phyloP scores from a whole-genome alignment of 257 asterid species.

The Scutellaria barbata region DNA sequence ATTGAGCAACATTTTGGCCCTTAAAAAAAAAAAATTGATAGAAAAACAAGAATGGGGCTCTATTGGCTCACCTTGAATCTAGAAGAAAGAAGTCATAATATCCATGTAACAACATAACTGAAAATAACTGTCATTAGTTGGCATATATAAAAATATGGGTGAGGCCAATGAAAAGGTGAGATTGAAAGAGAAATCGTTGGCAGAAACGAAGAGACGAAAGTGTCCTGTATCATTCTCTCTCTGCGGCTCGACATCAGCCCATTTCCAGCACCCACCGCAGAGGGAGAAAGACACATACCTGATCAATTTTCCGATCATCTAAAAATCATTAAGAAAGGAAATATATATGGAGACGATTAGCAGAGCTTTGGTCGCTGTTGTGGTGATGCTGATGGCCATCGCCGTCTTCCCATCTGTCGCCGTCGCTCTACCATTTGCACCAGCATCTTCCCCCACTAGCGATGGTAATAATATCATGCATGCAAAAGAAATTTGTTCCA shows the following conservation, averaged over 20 bases:
- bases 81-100: neutral
- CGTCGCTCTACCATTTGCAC: slow-evolving; percentile 32
- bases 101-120: slow-evolving; percentile 17
- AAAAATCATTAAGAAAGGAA: neutral
- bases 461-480: slow-evolving; percentile 37
- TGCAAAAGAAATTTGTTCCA: too few species aligned
- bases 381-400: slow-evolving; percentile 36
- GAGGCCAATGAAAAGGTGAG: neutral
- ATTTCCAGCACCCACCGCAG: slow-evolving; percentile 35
- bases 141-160: neutral
- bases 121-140: neutral
- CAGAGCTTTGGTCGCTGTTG: slow-evolving; percentile 38
- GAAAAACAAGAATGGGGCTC: too few species aligned
- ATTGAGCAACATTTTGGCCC: too few species aligned
- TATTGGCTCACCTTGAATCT: slow-evolving; percentile 15
- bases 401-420: slow-evolving; percentile 36
- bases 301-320: slow-evolving; percentile 14
- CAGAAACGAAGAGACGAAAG: slow-evolving; percentile 12
- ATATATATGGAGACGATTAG: slow-evolving; percentile 42
- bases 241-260: slow-evolving; percentile 39
- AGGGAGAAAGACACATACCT: slow-evolving; percentile 32
- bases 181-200: neutral
- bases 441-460: slow-evolving; percentile 43
- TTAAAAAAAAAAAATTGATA: too few species aligned
- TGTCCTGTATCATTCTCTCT: slow-evolving; percentile 35